phyloP scores from a whole-genome alignment of 2,329 filamentous ascomycete species.

The Phaeosphaeriaceae sp. region DNA sequence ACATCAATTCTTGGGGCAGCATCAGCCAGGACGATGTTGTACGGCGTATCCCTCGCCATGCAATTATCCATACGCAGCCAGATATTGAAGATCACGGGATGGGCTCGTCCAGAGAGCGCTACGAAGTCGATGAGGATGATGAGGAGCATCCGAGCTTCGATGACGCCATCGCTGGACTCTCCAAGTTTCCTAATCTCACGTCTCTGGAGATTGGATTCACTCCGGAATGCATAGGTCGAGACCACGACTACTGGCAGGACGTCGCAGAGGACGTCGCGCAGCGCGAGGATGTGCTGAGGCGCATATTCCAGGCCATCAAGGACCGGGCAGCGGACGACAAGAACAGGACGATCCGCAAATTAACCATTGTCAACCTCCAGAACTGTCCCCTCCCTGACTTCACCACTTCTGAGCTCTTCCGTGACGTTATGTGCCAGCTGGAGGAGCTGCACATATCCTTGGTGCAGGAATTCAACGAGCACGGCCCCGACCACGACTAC shows the following conservation, averaged over 20 bases:
- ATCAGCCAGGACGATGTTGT: background rate
- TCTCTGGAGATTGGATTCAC: background rate
- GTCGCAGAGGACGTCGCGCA: background rate
- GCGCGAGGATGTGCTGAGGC: background rate
- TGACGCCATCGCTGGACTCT: background rate
- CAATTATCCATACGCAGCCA: background rate
- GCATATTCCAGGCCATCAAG: background rate
- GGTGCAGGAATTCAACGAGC: background rate
- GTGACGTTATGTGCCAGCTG: background rate
- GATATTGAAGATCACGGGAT: background rate
- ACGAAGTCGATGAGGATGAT: background rate
- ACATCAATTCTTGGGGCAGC: background rate
- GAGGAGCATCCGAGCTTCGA: background rate
- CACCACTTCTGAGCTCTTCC: background rate
- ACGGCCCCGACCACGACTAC: background rate
- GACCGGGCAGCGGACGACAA: background rate
- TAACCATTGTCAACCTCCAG: background rate
- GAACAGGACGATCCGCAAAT: background rate
- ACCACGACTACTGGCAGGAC: background rate
- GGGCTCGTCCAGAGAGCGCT: background rate
- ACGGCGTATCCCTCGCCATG: background rate
- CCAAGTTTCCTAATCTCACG: background rate
- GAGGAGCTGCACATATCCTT: background rate
- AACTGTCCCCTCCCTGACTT: background rate
- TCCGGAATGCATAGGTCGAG: background rate